Conservation (phyloP, 495 filamentous ascomycete species). For the Aspergillus kassunensis region DNA sequence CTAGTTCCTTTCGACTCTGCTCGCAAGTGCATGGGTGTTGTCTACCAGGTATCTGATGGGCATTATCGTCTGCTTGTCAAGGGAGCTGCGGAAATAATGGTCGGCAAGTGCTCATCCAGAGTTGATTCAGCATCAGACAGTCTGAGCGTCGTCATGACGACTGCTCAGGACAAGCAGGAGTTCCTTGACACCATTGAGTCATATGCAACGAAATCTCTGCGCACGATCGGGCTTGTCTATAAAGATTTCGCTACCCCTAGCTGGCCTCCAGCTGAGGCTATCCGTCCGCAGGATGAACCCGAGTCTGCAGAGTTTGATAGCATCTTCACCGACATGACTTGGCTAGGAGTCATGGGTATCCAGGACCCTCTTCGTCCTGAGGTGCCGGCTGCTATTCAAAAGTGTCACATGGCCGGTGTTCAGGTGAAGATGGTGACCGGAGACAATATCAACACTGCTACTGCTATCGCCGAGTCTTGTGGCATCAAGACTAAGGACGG, state of each 20-base stretch:
- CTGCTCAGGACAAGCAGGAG: conserved; percentile 23
- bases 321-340: conserved; percentile 56
- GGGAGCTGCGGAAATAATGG: conserved; percentile 65
- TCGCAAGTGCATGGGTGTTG: conserved; percentile 66
- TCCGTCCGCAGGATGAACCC: conserved; percentile 46
- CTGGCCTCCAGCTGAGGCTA: conserved; percentile 54
- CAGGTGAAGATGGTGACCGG: conserved; percentile 87
- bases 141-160: conserved; percentile 35
- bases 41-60: conserved; percentile 51
- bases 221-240: conserved; percentile 62
- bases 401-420: conserved; percentile 74
- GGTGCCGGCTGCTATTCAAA: conserved; percentile 68
- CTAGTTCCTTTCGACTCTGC: conserved; percentile 65
- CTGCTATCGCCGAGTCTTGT: conserved; percentile 78
- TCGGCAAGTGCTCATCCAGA: conserved; percentile 44
- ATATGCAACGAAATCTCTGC: conserved; percentile 56
- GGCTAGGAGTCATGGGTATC: conserved; percentile 61
- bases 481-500: conserved; percentile 75
- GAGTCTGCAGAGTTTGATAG: conserved; percentile 52
- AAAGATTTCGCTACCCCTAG: conserved; percentile 58
- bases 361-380: conserved; percentile 68
- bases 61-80: conserved; percentile 64
- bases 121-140: conserved; percentile 28
- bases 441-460: conserved; percentile 78
- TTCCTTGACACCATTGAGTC: conserved; percentile 45